Evolutionary conservation across 2,329 filamentous ascomycete species (phyloP), one percentile per base, ranked within the genome.

Genomic region (Magnaporthiopsis rhizophila): DNA sequence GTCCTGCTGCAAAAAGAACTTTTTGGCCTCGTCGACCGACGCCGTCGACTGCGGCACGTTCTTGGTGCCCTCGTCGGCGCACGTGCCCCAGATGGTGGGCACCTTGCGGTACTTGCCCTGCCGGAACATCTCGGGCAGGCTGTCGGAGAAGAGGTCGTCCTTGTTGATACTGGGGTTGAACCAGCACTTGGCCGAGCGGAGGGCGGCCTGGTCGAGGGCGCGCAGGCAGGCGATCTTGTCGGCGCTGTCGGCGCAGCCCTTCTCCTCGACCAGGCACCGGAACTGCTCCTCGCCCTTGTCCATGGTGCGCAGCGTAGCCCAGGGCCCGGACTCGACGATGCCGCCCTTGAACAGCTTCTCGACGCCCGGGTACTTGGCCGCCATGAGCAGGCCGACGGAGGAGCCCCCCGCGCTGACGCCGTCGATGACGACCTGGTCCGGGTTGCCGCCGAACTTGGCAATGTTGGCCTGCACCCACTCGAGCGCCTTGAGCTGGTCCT

Each of bases 81-180:
- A 74, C 45, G 77, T 75, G 9, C 77, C 76, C 7, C 65, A 65
- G 53, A 67, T 67, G 30, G 65, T 61, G 12, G 66, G 66, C 15
- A 67, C 24, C 28, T 60, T 80, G 70, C 87, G 75, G 72, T 79
- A 82, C 53, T 87, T 78, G 1, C 82, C 83, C 32, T 36, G 32
- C 3, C 21, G 6, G 36, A 61, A 61, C 59, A 61, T 61, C 11
- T 61, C 34, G 21, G 59, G 28, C 34, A 61, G 59, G 59, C 59
- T 61, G 59, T 38, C 59, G n/a, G 7, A 28, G 34, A 61, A 61
- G n/a, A 61, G 59, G 34, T 61, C 32, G 32, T 11, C 24, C 30
- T 30, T 30, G 36, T 61, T 36, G 36, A 61, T 61, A n/a, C 21
- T 12, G 2, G 59, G 59, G 59, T 61, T 61, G 59, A 38, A 61